These are phyloP conservation scores for Magnolia sinica DNA, from an alignment of 164 flowering plant species.

Conservation along the genomic window DNA sequence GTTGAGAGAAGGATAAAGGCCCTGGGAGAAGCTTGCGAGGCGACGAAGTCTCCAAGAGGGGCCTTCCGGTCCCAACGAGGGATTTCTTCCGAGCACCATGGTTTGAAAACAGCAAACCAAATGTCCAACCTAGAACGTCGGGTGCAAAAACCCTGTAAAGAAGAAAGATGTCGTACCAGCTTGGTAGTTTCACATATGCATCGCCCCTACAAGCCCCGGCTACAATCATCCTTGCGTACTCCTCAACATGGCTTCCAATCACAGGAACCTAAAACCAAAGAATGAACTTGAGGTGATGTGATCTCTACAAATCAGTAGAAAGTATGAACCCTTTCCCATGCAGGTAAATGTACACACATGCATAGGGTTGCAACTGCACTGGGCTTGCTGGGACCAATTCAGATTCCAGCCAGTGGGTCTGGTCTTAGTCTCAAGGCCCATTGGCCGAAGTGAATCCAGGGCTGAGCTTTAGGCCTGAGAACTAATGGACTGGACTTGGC, in stretches of 20 bases:
- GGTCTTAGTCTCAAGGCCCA: background rate
- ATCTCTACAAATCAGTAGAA: background rate
- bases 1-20: constrained; percentile 26
- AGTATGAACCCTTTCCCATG: background rate
- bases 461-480: background rate
- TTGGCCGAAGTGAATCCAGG: background rate
- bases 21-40: constrained; percentile 34
- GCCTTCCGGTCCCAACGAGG: constrained; percentile 42
- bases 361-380: no score
- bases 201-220: constrained; percentile 80
- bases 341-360: no score
- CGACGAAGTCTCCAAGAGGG: constrained; percentile 36
- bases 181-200: constrained; percentile 70
- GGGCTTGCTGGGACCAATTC: no score
- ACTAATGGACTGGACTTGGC: no score
- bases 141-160: constrained; percentile 77
- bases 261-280: constrained; percentile 43
- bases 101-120: constrained; percentile 47
- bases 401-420: background rate
- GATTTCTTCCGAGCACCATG: constrained; percentile 38
- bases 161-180: constrained; percentile 77
- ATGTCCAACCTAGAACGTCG: constrained; percentile 68
- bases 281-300: no score
- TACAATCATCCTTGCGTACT: constrained; percentile 66
- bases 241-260: constrained; percentile 52